Conservation (phyloP, 2,329 filamentous ascomycete genomes). For the Phoma herbarum region DNA sequence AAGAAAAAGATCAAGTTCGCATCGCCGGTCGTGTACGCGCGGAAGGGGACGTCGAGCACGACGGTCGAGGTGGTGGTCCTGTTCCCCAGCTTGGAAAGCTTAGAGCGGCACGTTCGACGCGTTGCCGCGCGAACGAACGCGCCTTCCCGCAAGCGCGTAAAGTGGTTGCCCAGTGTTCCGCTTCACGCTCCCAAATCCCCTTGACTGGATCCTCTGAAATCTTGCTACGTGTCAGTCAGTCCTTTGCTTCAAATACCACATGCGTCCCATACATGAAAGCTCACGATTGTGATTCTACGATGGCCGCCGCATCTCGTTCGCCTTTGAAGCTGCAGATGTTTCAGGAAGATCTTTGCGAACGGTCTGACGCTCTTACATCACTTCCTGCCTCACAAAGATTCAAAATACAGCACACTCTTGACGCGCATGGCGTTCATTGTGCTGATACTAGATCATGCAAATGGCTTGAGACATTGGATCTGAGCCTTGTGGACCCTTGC, state of each 20-base stretch:
- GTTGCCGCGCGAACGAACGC: conserved; percentile 21
- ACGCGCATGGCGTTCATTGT: neutral
- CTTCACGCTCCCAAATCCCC: neutral
- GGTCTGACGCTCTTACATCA: neutral
- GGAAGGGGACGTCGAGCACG: conserved; percentile 19
- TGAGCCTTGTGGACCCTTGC: conserved; percentile 12
- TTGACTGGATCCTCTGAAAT: too few species aligned
- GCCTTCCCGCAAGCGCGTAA: conserved; percentile 23
- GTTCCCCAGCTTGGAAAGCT: conserved; percentile 18
- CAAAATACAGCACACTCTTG: neutral
- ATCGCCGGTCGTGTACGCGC: conserved; percentile 33
- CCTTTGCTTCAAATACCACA: neutral
- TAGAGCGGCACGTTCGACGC: conserved; percentile 21
- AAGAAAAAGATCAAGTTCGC: conserved; percentile 29
- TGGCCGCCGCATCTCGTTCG: neutral
- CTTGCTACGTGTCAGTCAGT: neutral
- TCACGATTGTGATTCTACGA: neutral
- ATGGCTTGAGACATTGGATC: neutral
- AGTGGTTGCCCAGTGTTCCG: conserved; percentile 11
- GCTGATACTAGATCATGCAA: neutral
- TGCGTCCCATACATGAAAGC: neutral
- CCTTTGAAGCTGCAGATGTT: neutral
- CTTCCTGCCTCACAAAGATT: neutral
- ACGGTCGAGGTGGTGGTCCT: conserved; percentile 26
- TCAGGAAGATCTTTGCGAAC: too few species aligned